These are phyloP conservation scores for Coemansia reversa DNA, from an alignment of 192 early-diverging fungal genomes.

Conservation along the genomic window DNA sequence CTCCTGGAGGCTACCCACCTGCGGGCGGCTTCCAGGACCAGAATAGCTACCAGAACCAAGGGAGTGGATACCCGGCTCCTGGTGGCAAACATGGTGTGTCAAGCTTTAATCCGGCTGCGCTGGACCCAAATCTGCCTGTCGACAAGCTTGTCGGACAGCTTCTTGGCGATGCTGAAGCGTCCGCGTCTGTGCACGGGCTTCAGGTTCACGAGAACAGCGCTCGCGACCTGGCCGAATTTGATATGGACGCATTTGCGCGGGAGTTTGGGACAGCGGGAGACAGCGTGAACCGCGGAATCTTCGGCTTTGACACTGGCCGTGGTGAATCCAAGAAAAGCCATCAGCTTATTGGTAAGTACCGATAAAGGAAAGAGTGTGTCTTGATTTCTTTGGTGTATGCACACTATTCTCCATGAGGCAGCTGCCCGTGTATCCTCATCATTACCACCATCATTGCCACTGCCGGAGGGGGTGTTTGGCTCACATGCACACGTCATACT, in stretches of 20 bases:
- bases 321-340: conserved; percentile 50
- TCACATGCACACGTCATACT: conserved; percentile 5
- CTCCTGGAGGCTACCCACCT: neutral
- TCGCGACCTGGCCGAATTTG: conserved; percentile 41
- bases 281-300: conserved; percentile 34
- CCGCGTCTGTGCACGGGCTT: conserved; percentile 5
- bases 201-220: conserved; percentile 8
- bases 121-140: conserved; percentile 10
- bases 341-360: conserved; percentile 54
- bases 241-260: conserved; percentile 17
- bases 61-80: conserved; percentile 7
- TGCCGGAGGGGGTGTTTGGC: neutral
- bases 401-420: neutral
- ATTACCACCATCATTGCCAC: neutral
- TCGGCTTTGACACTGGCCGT: conserved; percentile 33
- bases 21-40: conserved; percentile 13
- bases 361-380: neutral
- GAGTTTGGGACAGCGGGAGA: conserved; percentile 18
- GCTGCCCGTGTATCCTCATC: neutral
- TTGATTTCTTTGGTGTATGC: neutral
- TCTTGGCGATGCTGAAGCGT: conserved; percentile 6
- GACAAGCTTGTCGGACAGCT: conserved; percentile 9
- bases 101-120: neutral
- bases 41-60: conserved; percentile 7
- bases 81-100: neutral